Conservation (phyloP, 2,329 filamentous ascomycete species). For the Curvularia sp. region DNA sequence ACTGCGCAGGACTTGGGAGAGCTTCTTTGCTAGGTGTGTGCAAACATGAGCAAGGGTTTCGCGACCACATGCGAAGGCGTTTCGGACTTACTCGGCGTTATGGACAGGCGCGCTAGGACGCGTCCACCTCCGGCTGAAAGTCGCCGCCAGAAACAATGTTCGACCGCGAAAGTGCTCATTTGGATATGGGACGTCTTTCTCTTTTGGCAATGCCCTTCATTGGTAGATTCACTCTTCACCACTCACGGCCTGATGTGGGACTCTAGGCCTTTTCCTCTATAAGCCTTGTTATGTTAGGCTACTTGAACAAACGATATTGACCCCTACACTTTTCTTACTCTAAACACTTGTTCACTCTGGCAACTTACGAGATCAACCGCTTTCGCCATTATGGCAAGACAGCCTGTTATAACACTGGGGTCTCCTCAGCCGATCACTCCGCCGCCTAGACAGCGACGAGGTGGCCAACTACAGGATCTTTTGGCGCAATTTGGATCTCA, state of each 20-base stretch:
- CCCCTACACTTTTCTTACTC: slow-evolving; percentile 8
- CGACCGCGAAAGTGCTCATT: not conserved
- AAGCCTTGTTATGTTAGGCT: not conserved
- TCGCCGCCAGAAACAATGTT: slow-evolving; percentile 1
- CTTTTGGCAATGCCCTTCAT: slow-evolving; percentile 4
- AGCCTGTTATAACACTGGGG: slow-evolving; percentile 21
- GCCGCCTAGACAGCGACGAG: slow-evolving; percentile 35
- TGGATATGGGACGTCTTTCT: not conserved
- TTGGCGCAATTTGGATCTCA: slow-evolving; percentile 42
- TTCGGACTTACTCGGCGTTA: slow-evolving; percentile 10
- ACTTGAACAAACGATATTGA: slow-evolving; percentile 2
- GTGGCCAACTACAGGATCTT: slow-evolving; percentile 32
- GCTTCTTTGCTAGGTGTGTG: not conserved
- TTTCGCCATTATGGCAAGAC: slow-evolving; percentile 28
- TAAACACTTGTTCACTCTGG: not conserved
- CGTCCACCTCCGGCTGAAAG: slow-evolving; percentile 3
- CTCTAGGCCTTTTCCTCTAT: not conserved
- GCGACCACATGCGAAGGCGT: not conserved
- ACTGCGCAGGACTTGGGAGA: slow-evolving; percentile 8
- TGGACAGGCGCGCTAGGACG: slow-evolving; percentile 14
- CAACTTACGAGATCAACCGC: not conserved
- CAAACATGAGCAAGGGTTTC: slow-evolving; percentile 1
- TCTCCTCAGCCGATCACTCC: slow-evolving; percentile 36
- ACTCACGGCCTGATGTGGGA: not conserved
- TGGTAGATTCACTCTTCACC: slow-evolving; percentile 11